Evolutionary conservation across 164 flowering plant genomes (phyloP).

Genomic region (Houttuynia cordata): DNA sequence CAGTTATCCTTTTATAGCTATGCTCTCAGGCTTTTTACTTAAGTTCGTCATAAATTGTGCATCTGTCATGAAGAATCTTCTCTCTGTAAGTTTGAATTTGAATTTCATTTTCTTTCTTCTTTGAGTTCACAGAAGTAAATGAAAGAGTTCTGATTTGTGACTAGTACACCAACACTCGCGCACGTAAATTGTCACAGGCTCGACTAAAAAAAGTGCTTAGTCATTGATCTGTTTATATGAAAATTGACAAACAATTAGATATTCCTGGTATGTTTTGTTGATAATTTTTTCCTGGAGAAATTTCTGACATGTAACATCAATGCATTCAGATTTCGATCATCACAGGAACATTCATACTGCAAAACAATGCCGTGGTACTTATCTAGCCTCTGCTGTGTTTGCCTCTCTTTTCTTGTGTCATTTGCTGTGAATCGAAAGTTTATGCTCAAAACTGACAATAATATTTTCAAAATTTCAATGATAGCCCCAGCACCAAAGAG

Average conservation of each 20-base stretch:
- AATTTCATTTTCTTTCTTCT: too few relatives aligned
- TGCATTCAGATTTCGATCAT: slow-evolving; percentile 27
- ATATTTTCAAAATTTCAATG: not conserved
- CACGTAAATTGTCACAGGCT: too few relatives aligned
- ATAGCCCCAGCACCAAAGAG: slow-evolving; percentile 14
- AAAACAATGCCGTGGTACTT: slow-evolving; percentile 56
- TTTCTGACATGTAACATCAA: not conserved
- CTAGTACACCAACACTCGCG: too few relatives aligned
- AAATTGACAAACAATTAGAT: too few relatives aligned
- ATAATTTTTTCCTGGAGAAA: not conserved
- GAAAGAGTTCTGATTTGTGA: too few relatives aligned
- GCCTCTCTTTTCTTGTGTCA: not conserved
- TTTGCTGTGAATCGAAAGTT: not conserved
- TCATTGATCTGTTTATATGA: not conserved
- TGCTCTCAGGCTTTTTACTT: slow-evolving; percentile 41
- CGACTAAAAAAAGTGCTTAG: too few relatives aligned
- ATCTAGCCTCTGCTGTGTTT: not conserved
- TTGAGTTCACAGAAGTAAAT: too few relatives aligned
- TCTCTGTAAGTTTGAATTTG: not conserved
- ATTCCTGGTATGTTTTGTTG: too few relatives aligned
- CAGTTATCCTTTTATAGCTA: slow-evolving; percentile 50
- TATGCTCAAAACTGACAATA: not conserved
- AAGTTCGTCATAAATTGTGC: slow-evolving; percentile 33
- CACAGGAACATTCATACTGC: slow-evolving; percentile 50
- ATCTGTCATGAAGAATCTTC: slow-evolving; percentile 43